Evolutionary conservation across 2,329 filamentous ascomycete species (phyloP).

Genomic region (Beauveria sp.): DNA sequence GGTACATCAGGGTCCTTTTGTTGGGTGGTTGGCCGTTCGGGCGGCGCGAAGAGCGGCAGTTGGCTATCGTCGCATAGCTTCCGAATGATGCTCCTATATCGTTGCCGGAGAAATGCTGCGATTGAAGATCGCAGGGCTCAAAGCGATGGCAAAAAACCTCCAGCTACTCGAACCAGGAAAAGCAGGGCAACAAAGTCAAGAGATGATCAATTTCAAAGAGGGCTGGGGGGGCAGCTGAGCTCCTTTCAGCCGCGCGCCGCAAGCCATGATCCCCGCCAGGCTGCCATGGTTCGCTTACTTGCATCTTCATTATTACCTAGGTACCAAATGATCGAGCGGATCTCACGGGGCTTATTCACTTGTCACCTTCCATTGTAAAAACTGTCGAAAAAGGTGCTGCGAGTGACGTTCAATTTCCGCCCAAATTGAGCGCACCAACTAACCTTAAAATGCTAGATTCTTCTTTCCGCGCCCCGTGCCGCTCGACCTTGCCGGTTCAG

Average conservation of each 20-base stretch:
- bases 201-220: not conserved
- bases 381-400: no score
- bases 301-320: not conserved
- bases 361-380: not conserved
- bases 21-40: not conserved
- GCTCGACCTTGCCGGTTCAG: not conserved
- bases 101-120: not conserved
- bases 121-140: not conserved
- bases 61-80: not conserved
- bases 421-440: no score
- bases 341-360: not conserved
- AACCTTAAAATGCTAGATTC: not conserved
- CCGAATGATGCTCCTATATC: not conserved
- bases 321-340: no score
- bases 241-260: conserved; percentile 5
- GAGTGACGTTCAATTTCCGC: no score
- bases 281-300: not conserved
- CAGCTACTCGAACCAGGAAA: no score
- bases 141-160: no score
- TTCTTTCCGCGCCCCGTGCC: not conserved
- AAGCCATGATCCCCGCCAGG: not conserved
- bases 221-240: conserved; percentile 2
- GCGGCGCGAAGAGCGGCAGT: not conserved
- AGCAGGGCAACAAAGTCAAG: not conserved
- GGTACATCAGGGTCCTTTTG: not conserved